These are phyloP conservation scores for Biscogniauxia mediterranea DNA, from an alignment of 2,329 filamentous ascomycete genomes.

Conservation along the genomic window DNA sequence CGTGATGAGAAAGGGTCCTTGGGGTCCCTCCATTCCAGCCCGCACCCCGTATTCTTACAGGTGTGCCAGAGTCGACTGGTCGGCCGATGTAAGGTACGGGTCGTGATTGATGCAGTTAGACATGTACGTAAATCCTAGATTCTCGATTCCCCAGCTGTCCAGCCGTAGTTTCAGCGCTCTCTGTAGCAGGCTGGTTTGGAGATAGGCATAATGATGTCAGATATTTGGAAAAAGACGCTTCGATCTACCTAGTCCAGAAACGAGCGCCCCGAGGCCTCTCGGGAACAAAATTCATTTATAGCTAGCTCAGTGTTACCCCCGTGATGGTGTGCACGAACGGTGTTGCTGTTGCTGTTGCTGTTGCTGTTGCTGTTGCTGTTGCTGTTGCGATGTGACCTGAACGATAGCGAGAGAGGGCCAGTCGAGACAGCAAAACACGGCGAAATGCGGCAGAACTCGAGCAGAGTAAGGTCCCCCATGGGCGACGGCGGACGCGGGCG, in stretches of 20 bases:
- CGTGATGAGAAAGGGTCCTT: constrained; percentile 27
- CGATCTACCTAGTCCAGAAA: background rate
- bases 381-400: constrained; percentile 11
- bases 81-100: constrained; percentile 32
- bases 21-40: constrained; percentile 26
- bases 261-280: constrained; percentile 1
- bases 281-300: constrained; percentile 6
- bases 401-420: constrained; percentile 9
- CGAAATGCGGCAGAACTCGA: background rate
- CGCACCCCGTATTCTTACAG: constrained; percentile 25
- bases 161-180: constrained; percentile 10
- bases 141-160: constrained; percentile 3
- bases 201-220: constrained; percentile 25
- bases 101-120: constrained; percentile 20
- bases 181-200: constrained; percentile 18
- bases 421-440: background rate
- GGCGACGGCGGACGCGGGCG: constrained; percentile 8
- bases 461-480: constrained; percentile 16
- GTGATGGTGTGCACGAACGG: constrained; percentile 4
- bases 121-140: constrained; percentile 13
- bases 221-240: background rate
- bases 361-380: constrained; percentile 9
- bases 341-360: constrained; percentile 10
- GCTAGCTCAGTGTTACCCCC: constrained; percentile 4
- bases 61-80: constrained; percentile 26